These are phyloP conservation scores for Collybia sordida DNA, from an alignment of 768 basidiomycete species.

Conservation along the genomic window DNA sequence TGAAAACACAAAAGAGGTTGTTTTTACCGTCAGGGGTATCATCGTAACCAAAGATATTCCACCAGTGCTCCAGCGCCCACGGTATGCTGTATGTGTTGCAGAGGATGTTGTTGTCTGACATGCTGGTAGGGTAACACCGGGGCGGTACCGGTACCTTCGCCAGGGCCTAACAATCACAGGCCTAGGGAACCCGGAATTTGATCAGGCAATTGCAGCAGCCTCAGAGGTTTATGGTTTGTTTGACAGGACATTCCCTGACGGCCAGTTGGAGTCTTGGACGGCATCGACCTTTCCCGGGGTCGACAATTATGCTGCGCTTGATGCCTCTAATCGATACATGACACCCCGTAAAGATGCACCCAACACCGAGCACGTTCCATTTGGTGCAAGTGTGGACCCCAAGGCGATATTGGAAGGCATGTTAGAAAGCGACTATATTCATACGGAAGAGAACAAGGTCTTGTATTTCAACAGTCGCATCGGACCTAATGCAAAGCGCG, in stretches of 20 bases:
- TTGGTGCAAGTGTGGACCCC: constrained; percentile 5
- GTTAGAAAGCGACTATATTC: constrained; percentile 1
- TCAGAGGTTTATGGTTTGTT: constrained; percentile 1
- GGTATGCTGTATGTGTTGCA: constrained; percentile 2
- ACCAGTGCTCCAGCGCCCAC: constrained; percentile 6
- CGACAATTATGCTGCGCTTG: neutral
- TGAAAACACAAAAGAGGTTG: constrained; percentile 4
- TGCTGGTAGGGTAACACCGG: neutral
- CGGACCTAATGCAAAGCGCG: neutral
- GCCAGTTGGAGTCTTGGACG: constrained; percentile 1
- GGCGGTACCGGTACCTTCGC: neutral
- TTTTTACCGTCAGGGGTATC: constrained; percentile 7
- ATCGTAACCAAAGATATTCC: constrained; percentile 4
- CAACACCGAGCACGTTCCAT: neutral
- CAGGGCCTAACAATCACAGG: neutral
- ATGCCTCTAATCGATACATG: constrained; percentile 9
- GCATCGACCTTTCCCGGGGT: neutral
- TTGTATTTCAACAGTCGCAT: constrained; percentile 2
- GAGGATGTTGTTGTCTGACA: no score
- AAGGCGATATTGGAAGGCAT: constrained; percentile 1
- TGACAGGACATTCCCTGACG: constrained; percentile 3
- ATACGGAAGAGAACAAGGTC: constrained; percentile 15
- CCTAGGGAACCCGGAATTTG: neutral
- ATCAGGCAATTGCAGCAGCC: neutral
- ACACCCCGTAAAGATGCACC: constrained; percentile 2